phyloP scores from a whole-genome alignment of 2,329 filamentous ascomycete species.

The Cladosporium sphaerospermum region DNA sequence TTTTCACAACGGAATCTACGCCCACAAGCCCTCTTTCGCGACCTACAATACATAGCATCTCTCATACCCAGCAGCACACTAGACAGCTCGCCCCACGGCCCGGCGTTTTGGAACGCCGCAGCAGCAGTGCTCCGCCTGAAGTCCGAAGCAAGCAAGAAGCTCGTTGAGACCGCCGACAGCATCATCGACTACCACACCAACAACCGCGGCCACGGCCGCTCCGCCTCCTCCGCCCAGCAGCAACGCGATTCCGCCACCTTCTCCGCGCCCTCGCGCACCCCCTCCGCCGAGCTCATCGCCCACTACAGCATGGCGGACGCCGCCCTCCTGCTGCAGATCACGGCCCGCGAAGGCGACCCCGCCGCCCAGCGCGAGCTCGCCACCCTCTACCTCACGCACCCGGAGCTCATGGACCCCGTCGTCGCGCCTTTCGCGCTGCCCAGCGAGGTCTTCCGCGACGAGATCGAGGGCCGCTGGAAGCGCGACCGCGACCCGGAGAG shows the following conservation, averaged over 20 bases:
- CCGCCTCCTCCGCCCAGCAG: slow-evolving; percentile 28
- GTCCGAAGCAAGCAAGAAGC: slow-evolving; percentile 77
- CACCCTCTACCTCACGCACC: slow-evolving; percentile 86
- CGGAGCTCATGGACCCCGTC: slow-evolving; percentile 72
- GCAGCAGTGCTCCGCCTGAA: slow-evolving; percentile 85
- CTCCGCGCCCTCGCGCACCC: slow-evolving; percentile 20
- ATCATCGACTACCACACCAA: slow-evolving; percentile 64
- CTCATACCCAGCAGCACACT: slow-evolving; percentile 53
- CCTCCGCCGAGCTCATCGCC: slow-evolving; percentile 38
- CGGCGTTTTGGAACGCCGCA: slow-evolving; percentile 85
- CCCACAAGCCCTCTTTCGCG: slow-evolving; percentile 43
- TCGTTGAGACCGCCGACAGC: slow-evolving; percentile 67
- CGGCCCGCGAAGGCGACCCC: slow-evolving; percentile 83
- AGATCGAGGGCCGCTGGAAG: slow-evolving; percentile 64
- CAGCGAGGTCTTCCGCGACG: slow-evolving; percentile 82
- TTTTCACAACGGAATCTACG: slow-evolving; percentile 41
- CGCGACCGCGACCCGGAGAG: slow-evolving; percentile 55
- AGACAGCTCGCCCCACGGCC: slow-evolving; percentile 55
- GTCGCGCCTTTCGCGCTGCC: slow-evolving; percentile 79
- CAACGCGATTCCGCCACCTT: slow-evolving; percentile 29
- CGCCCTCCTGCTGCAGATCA: slow-evolving; percentile 84
- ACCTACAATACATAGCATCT: slow-evolving; percentile 52
- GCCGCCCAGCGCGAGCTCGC: slow-evolving; percentile 89
- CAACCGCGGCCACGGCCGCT: slow-evolving; percentile 43
- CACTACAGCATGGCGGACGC: slow-evolving; percentile 72